Conservation (phyloP, 2,329 filamentous ascomycete species). For the Amesomyces nigricolor region DNA sequence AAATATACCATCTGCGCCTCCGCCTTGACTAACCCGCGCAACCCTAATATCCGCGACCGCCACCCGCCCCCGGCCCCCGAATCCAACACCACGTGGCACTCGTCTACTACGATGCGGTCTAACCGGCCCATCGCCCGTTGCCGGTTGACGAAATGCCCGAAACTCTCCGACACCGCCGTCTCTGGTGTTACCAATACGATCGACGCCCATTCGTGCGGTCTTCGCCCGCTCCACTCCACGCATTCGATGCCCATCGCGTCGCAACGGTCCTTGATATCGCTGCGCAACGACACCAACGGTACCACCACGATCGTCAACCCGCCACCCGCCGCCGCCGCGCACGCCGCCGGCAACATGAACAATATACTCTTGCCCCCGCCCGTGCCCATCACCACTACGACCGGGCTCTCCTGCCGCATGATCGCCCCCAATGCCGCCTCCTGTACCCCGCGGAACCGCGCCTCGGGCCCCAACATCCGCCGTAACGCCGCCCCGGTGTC, state of each 20-base stretch:
- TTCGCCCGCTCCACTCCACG: neutral
- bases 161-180: neutral
- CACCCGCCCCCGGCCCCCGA: slow-evolving; percentile 1
- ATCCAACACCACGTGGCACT: slow-evolving; percentile 10
- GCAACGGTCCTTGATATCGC: slow-evolving; percentile 1
- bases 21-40: neutral
- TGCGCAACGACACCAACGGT: neutral
- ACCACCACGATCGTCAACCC: slow-evolving; percentile 4
- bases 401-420: slow-evolving; percentile 1
- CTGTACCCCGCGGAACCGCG: slow-evolving; percentile 11
- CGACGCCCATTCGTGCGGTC: neutral
- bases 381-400: slow-evolving; percentile 17
- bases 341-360: slow-evolving; percentile 19
- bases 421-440: slow-evolving; percentile 14
- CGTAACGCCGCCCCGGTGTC: neutral
- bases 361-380: slow-evolving; percentile 20
- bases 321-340: neutral
- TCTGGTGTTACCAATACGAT: slow-evolving; percentile 1
- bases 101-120: slow-evolving; percentile 5
- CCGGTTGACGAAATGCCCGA: slow-evolving; percentile 3
- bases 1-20: neutral
- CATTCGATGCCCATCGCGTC: neutral
- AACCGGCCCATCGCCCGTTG: slow-evolving; percentile 2
- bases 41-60: neutral
- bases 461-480: slow-evolving; percentile 12